phyloP scores from a whole-genome alignment of 2,329 filamentous ascomycete genomes.

The Fusarium sp. region DNA sequence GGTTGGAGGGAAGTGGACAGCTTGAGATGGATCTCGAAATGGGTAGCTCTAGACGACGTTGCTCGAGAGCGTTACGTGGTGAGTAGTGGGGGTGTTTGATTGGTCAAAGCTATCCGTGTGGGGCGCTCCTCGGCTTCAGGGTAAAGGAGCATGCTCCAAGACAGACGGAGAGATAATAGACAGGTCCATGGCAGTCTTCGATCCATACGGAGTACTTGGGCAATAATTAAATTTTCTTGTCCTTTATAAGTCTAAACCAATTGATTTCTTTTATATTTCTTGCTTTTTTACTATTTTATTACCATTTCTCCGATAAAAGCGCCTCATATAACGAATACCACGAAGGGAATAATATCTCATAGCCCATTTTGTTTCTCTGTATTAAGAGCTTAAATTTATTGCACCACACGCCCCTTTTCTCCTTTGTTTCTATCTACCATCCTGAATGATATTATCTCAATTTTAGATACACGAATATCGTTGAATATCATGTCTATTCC shows the following conservation, averaged over 20 bases:
- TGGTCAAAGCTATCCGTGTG: conserved; percentile 37
- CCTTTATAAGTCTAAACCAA: not conserved
- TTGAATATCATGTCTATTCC: not conserved
- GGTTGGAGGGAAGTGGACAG: conserved; percentile 45
- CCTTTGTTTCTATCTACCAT: not conserved
- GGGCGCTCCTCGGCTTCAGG: conserved; percentile 16
- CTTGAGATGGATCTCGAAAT: conserved; percentile 41
- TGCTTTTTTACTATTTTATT: not conserved
- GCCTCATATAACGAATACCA: not conserved
- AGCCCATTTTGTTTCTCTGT: accelerated
- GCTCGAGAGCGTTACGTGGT: conserved; percentile 44
- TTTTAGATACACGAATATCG: not conserved
- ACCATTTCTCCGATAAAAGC: not conserved
- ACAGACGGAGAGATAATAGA: not conserved
- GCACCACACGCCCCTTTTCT: not conserved
- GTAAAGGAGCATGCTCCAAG: conserved; percentile 7
- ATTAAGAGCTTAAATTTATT: not conserved
- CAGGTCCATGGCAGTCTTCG: not conserved
- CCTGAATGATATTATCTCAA: not conserved
- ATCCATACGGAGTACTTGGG: not conserved
- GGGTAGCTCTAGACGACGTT: conserved; percentile 15
- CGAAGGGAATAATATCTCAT: not conserved
- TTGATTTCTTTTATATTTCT: not conserved
- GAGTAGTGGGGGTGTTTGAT: conserved; percentile 34
- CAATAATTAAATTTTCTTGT: not conserved